Base-by-base conservation (phyloP, 306 rosid species). In the Sindora glabra region DNA sequence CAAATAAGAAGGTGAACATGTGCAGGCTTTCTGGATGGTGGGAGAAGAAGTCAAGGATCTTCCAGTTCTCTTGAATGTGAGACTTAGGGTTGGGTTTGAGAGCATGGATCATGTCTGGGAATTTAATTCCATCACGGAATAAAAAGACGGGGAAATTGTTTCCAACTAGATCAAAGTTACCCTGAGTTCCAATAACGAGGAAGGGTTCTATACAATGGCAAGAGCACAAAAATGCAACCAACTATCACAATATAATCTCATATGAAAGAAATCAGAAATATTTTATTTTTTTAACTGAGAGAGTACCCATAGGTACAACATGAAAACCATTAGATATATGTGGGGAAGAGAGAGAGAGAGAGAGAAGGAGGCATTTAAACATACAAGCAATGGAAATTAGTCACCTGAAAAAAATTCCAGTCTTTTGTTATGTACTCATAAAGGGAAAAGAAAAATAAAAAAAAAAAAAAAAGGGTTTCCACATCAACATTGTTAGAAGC, bases 71-170 rank as follows among this genome's bases (percentile, higher is more conserved):
- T 59, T 79, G 89, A 51, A 82, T 82, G 74, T 79, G 82, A 13
- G 89, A 82, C 75, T 82, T 82, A 0, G 89, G 89, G 68, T 82
- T 82, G 19, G 85, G 85, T 54, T 82, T 82, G n/a, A 82, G 76
- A 59, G 89, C 74, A 55, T 82, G 89, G 50, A 82, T 75, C 80
- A 76, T 72, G 74, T 82, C 89, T 4, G 89, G 89, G 61, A 82
- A 82, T 73, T 82, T 79, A 73, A 82, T 82, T 49, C 78, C 89
- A 63, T 82, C 89, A 14, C 89, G 85, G 55, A 79, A 21, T 39
- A 82, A 79, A 27, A 82, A 79, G 34, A 79, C 82, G 0, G 85
- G 85, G 66, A 82, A 82, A 44, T 82, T 82, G 66, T 82, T 82
- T 55, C 89, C 89, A 10, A 82, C 89, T 6, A 82, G 52, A 45